Evolutionary conservation across 2,329 filamentous ascomycete genomes (phyloP), one percentile per base, ranked within the genome.

Genomic region (Penicillium sp.): DNA sequence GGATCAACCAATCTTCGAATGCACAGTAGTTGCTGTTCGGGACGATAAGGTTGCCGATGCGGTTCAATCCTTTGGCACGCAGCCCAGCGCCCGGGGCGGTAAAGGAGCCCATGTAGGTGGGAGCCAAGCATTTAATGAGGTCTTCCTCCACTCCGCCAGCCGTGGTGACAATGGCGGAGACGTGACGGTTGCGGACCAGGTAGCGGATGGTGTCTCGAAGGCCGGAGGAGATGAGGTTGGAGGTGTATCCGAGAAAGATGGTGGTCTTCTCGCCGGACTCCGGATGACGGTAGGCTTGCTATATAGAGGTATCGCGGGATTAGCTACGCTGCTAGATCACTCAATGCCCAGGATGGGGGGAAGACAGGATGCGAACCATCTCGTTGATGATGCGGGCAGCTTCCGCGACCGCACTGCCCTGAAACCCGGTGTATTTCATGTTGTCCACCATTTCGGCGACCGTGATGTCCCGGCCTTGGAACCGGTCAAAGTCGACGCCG

Each of bases 21-120:
- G 85, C 83, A 68, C 93, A 97, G 75, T 98, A 95, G 72, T 98
- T 98, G 69, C 83, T 87, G 69, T 98, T 98, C 5, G 93, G 93
- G 1, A 98, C 93, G 21, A 97, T 78, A 1, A 98, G 78, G 64
- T 98, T 97, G 45, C 93, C 93, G 61, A 98, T 97, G 29, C 93
- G 83, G 71, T 98, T 98, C 63, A 97, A 80, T 9, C 93, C 93
- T 66, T 88, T 85, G 54, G 82, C 79, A 34, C 93, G 87, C 19
- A 98, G 78, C 1, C 81, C 80, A 8, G 86, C 84, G 12, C 93
- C 93, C 0, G 79, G 73, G 0, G 87, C 83, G 45, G 78, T 80
- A 71, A 97, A 98, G 1, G 87, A 84, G 38, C 88, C 88, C 65
- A 97, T 82, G 69, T 96, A 98, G 0, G 93, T 98, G 45, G 88